These are phyloP conservation scores for Lathyrus tuberosus DNA, from an alignment of 306 rosid species.

Conservation along the genomic window DNA sequence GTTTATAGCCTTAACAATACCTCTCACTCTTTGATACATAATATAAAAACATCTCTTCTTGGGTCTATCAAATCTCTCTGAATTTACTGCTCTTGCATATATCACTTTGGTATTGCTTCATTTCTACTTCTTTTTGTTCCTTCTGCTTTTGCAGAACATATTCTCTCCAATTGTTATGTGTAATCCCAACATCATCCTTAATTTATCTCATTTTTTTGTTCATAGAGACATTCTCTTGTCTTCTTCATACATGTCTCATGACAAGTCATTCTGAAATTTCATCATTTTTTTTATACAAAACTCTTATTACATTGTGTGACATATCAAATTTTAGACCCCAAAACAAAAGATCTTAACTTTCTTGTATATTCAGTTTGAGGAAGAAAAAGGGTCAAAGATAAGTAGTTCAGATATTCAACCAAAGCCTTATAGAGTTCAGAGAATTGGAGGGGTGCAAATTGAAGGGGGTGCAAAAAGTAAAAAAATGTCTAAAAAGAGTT, in stretches of 20 bases:
- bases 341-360: background rate
- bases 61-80: slow-evolving; percentile 58
- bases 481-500: slow-evolving; percentile 61
- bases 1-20: background rate
- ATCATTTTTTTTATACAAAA: background rate
- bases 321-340: too few species aligned
- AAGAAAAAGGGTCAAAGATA: slow-evolving; percentile 28
- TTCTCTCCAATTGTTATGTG: slow-evolving; percentile 47
- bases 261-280: slow-evolving; percentile 22
- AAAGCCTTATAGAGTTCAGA: slow-evolving; percentile 7
- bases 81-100: slow-evolving; percentile 33
- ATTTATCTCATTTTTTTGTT: slow-evolving; percentile 30
- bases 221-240: slow-evolving; percentile 48
- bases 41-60: slow-evolving; percentile 60
- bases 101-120: slow-evolving; percentile 53
- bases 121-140: slow-evolving; percentile 45
- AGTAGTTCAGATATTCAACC: background rate
- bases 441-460: background rate
- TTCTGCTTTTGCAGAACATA: slow-evolving; percentile 54
- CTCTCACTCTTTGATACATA: slow-evolving; percentile 29
- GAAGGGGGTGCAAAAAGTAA: slow-evolving; percentile 17
- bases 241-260: slow-evolving; percentile 33
- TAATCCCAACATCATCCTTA: slow-evolving; percentile 44
- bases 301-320: slow-evolving; percentile 16
- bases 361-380: slow-evolving; percentile 21